Conservation (phyloP, 1,284 basidiomycete genomes). For the Stygiomarasmius scandens region DNA sequence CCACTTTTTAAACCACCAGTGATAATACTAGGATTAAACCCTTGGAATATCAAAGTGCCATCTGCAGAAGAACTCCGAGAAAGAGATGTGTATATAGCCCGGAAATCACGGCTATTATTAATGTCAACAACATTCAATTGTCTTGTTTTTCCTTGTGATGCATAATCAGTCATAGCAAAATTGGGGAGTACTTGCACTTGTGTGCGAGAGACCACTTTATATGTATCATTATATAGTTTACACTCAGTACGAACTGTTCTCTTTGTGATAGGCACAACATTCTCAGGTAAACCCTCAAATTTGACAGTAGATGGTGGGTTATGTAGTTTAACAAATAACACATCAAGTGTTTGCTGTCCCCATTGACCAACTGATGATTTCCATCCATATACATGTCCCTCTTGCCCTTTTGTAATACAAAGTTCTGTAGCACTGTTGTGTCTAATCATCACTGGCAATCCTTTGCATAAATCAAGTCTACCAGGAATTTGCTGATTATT, state of each 20-base stretch:
- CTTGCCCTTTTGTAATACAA: conserved; percentile 44
- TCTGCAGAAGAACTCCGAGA: conserved; percentile 25
- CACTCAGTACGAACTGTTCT: conserved; percentile 21
- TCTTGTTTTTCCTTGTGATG: conserved; percentile 40
- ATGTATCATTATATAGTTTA: conserved; percentile 28
- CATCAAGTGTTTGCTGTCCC: conserved; percentile 14
- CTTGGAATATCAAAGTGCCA: no score
- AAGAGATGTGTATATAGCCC: conserved; percentile 37
- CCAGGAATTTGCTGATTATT: conserved; percentile 25
- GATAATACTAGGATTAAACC: not conserved
- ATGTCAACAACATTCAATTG: conserved; percentile 36
- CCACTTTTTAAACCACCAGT: conserved; percentile 1
- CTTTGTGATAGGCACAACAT: not conserved
- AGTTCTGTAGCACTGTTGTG: conserved; percentile 39
- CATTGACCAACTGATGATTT: conserved; percentile 4
- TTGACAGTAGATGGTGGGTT: conserved; percentile 31
- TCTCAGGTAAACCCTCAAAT: conserved; percentile 31
- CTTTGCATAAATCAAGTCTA: conserved; percentile 35
- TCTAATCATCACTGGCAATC: conserved; percentile 43
- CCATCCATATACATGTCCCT: conserved; percentile 38
- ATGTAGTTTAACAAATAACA: conserved; percentile 26
- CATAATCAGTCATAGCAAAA: conserved; percentile 33
- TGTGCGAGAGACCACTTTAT: conserved; percentile 23
- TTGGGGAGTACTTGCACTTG: conserved; percentile 34
- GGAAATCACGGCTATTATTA: conserved; percentile 28